These are phyloP conservation scores for Fistulifera solaris DNA, from an alignment of 108 stramenopile genomes.

Conservation along the genomic window DNA sequence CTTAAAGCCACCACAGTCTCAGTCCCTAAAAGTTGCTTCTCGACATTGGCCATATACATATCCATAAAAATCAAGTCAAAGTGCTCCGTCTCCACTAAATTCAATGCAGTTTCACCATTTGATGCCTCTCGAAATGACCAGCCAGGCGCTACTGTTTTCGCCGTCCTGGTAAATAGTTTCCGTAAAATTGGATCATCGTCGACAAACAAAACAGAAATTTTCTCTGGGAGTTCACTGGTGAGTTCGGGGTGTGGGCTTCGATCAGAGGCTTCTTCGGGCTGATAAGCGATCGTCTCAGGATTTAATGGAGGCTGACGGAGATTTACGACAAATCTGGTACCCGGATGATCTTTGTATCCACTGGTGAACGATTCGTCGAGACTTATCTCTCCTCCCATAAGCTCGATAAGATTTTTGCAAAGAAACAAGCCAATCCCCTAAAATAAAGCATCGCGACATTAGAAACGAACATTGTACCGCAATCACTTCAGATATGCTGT, in stretches of 20 bases:
- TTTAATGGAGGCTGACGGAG: constrained; percentile 8
- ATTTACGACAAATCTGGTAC: constrained; percentile 35
- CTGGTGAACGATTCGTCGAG: constrained; percentile 35
- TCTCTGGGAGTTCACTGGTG: constrained; percentile 3
- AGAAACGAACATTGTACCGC: not conserved
- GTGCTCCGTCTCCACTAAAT: constrained; percentile 3
- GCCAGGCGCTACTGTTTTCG: constrained; percentile 3
- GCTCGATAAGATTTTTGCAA: constrained; percentile 34
- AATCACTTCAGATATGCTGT: not conserved
- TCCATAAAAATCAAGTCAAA: constrained; percentile 21
- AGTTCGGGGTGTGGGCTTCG: not conserved
- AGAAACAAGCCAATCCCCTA: constrained; percentile 43
- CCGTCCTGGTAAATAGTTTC: constrained; percentile 15
- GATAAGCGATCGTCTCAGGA: not conserved
- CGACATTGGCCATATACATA: constrained; percentile 20
- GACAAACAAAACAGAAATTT: constrained; percentile 17
- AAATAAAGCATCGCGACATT: not conserved
- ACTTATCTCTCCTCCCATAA: constrained; percentile 39
- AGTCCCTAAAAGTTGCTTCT: constrained; percentile 17
- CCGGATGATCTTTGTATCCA: constrained; percentile 31
- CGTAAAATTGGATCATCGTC: constrained; percentile 21
- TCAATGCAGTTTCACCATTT: constrained; percentile 21
- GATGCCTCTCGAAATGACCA: constrained; percentile 18
- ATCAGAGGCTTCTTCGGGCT: too few relatives aligned
- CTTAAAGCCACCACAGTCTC: constrained; percentile 12